phyloP scores from a whole-genome alignment of 2,329 filamentous ascomycete genomes.

The Pyricularia grisea region DNA sequence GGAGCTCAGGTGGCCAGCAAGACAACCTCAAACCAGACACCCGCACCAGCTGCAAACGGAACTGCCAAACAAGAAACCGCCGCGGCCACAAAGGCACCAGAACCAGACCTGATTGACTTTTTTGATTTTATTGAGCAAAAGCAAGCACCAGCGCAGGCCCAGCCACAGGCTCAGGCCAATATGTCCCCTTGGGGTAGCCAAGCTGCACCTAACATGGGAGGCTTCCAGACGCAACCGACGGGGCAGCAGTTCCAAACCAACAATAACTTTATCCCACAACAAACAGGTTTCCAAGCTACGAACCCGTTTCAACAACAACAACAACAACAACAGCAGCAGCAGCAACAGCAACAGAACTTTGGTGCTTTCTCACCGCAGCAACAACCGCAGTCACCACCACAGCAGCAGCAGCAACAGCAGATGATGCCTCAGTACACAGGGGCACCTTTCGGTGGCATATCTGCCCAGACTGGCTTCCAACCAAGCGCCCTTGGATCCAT shows the following conservation, averaged over 20 bases:
- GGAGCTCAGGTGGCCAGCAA: constrained; percentile 23
- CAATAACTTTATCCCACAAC: constrained; percentile 30
- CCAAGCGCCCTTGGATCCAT: constrained; percentile 43
- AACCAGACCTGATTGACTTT: constrained; percentile 82
- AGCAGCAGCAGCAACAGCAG: constrained; percentile 16
- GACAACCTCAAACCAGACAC: not conserved
- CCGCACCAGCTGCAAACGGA: constrained; percentile 26
- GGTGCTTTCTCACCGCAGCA: constrained; percentile 21
- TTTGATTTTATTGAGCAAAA: constrained; percentile 90
- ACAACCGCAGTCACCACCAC: not conserved
- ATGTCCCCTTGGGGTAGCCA: constrained; percentile 27
- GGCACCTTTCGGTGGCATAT: constrained; percentile 76
- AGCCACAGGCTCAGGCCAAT: constrained; percentile 18
- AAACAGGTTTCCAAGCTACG: constrained; percentile 27
- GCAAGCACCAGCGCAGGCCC: constrained; percentile 48
- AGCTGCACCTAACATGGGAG: constrained; percentile 12
- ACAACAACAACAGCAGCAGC: too few species aligned
- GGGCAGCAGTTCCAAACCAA: constrained; percentile 27
- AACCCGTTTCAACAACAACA: constrained; percentile 31
- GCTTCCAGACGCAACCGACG: constrained; percentile 27
- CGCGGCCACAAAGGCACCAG: constrained; percentile 49
- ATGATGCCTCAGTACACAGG: constrained; percentile 46
- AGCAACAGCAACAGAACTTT: too few species aligned
- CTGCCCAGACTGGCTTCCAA: constrained; percentile 52
- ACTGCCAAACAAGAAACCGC: constrained; percentile 15